Base-by-base conservation (phyloP, 139 green algal genomes). In the Asterochloris sp. region DNA sequence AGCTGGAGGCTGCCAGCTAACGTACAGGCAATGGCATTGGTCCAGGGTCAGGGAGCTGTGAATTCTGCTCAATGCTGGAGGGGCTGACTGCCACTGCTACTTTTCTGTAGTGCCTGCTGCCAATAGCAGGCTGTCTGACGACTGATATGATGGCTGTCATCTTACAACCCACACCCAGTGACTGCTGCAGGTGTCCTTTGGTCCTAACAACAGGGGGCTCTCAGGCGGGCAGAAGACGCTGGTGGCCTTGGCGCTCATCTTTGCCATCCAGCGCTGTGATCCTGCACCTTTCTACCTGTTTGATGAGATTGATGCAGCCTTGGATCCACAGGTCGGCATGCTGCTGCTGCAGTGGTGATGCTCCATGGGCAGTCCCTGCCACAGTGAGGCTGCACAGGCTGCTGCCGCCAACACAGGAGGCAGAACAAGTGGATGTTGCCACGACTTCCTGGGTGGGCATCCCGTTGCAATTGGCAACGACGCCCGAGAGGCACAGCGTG, bases 231-330 rank as follows among this genome's bases (percentile, higher is more conserved):
- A 99, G 87, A 98, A 99, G 87, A 99, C 97, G 28, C 88, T 99
- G 74, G 96, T 99, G 24, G 96, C 97, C 11, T 89, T 99, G 69
- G 91, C 97, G 9, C 95, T 99, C 76, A 99, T 99, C 87, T 99
- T 99, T 81, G 93, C 96, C 79, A 99, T 99, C 85, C 95, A 98
- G 88, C 89, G 94, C 62, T 98, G 94, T 87, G 97, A 99, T 87
- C 97, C 97, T 16, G 96, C 96, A 54, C 97, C 97, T 47, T 99
- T 99, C 86, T 98, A 99, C 90, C 89, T 99, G 24, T 99, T 99
- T 84, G 97, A 99, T 83, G 97, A 99, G 89, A 98, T 99, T 29
- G 97, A 99, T 89, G 97, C 97, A 0, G 97, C 97, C 19, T 89
- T 99, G 78, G 97, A 99, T 86, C 95, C 96, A 27, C 77, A 81